phyloP scores from a whole-genome alignment of 805 yeast genomes.

The Yarrowia sp. region DNA sequence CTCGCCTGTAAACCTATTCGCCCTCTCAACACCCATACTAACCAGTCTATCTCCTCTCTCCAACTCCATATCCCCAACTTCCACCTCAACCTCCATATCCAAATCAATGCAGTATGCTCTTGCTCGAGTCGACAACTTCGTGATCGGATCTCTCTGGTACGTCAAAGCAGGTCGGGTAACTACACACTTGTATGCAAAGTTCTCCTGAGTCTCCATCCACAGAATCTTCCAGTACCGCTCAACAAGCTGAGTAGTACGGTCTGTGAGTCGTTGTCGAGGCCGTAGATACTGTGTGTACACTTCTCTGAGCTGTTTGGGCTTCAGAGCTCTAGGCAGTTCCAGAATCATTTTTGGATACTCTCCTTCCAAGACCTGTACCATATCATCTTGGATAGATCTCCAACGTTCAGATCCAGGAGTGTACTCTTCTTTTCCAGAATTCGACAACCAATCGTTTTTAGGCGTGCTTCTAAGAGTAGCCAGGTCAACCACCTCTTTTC shows the following conservation, averaged over 20 bases:
- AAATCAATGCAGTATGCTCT: conserved; percentile 50
- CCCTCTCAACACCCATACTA: conserved; percentile 47
- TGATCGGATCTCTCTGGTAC: background rate
- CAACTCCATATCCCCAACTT: conserved; percentile 34
- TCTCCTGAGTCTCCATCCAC: conserved; percentile 13
- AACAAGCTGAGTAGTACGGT: background rate
- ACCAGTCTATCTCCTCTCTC: conserved; percentile 47
- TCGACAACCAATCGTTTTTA: conserved; percentile 2
- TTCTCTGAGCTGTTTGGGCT: background rate
- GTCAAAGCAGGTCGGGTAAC: conserved; percentile 19
- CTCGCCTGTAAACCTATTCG: conserved; percentile 45
- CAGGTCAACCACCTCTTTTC: background rate
- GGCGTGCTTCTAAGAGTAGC: conserved; percentile 13
- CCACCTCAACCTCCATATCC: conserved; percentile 49
- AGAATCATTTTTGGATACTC: background rate
- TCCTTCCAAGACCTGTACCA: background rate
- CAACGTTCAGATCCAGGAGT: background rate
- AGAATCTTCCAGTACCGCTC: conserved; percentile 17
- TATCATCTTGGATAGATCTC: background rate
- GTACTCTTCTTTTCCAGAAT: background rate
- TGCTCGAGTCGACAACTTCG: conserved; percentile 34
- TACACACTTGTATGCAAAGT: conserved; percentile 21
- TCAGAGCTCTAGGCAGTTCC: conserved; percentile 5
- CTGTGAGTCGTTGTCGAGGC: conserved; percentile 2
- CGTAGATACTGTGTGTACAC: background rate